These are phyloP conservation scores for Eleusine coracana DNA, from an alignment of 176 grass and related monocot genomes.

Conservation along the genomic window DNA sequence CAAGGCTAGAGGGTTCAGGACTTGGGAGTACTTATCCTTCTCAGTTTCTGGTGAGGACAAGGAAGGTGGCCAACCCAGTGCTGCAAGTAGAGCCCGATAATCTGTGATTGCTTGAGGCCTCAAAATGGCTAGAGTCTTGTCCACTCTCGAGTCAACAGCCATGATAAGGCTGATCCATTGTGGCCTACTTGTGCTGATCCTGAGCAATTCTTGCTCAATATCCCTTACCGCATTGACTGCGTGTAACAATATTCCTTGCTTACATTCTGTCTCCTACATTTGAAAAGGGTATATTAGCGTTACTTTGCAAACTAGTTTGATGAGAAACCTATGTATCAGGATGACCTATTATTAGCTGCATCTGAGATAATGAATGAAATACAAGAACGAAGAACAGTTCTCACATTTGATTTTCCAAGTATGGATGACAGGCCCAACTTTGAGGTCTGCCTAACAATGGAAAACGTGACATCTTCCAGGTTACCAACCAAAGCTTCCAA, in stretches of 20 bases:
- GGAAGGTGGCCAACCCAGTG: conserved; percentile 85
- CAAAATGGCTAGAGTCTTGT: conserved; percentile 75
- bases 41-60: conserved; percentile 61
- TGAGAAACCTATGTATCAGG: conserved; percentile 3
- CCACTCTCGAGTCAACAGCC: conserved; percentile 93
- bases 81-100: conserved; percentile 77
- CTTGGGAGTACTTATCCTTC: conserved; percentile 54
- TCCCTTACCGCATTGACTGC: conserved; percentile 67
- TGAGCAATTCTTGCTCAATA: conserved; percentile 68
- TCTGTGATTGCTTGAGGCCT: conserved; percentile 78
- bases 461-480: conserved; percentile 83
- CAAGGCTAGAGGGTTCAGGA: conserved; percentile 74
- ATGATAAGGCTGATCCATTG: conserved; percentile 74
- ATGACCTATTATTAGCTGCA: not conserved
- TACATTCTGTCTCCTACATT: conserved; percentile 59
- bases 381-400: conserved; percentile 21
- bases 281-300: not conserved
- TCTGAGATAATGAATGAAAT: conserved; percentile 5
- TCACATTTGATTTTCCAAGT: conserved; percentile 49
- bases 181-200: conserved; percentile 53
- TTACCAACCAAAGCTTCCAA: conserved; percentile 96
- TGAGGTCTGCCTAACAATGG: conserved; percentile 62
- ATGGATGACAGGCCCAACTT: conserved; percentile 51
- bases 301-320: not conserved
- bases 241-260: conserved; percentile 69